Evolutionary conservation across 805 yeast genomes (phyloP).

Genomic region (Schwanniomyces sp.): DNA sequence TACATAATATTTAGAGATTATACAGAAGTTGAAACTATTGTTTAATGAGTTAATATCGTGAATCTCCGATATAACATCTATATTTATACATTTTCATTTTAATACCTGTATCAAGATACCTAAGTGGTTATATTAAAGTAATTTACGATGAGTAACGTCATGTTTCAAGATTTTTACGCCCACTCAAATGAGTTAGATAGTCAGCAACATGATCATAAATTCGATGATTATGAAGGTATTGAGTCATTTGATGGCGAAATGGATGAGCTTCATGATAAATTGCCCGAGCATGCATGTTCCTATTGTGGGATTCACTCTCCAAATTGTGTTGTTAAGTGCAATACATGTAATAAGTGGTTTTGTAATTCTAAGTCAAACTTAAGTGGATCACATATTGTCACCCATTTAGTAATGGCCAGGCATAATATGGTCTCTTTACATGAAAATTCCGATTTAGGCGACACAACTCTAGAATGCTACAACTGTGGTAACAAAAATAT

Average conservation of each 20-base stretch:
- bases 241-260: neutral
- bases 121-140: neutral
- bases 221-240: neutral
- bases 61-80: neutral
- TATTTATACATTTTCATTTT: neutral
- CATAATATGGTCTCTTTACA: conserved; percentile 77
- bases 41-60: neutral
- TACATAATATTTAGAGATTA: too few species aligned
- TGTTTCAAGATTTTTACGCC: conserved; percentile 17
- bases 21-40: neutral
- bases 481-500: conserved; percentile 83
- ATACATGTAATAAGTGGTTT: conserved; percentile 81
- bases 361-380: conserved; percentile 68
- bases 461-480: conserved; percentile 83
- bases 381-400: conserved; percentile 76
- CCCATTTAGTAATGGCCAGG: conserved; percentile 77
- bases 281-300: conserved; percentile 39
- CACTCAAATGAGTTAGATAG: conserved; percentile 3
- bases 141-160: conserved; percentile 20
- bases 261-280: neutral
- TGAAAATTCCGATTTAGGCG: conserved; percentile 83
- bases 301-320: conserved; percentile 77
- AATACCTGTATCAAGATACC: neutral
- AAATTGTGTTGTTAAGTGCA: conserved; percentile 70
- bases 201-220: neutral